phyloP scores from a whole-genome alignment of 2,329 filamentous ascomycete species.

The Geosmithia flava region DNA sequence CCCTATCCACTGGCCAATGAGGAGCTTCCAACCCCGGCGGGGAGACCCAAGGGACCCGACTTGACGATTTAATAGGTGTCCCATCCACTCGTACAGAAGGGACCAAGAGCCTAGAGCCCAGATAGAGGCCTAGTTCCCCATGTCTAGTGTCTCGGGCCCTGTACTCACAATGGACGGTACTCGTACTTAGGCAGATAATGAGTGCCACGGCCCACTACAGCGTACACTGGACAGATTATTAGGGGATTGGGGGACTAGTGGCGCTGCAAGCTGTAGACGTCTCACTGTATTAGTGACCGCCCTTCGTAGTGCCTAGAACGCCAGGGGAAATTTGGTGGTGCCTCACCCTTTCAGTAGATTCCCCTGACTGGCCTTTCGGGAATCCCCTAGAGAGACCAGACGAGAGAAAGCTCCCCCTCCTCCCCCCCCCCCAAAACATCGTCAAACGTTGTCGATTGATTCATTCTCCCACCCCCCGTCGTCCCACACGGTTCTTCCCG shows the following conservation, averaged over 20 bases:
- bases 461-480: neutral
- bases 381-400: neutral
- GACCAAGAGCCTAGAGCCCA: neutral
- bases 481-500: neutral
- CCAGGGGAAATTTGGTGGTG: constrained; percentile 15
- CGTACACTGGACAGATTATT: no score
- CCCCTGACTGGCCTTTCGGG: constrained; percentile 15
- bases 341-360: constrained; percentile 11
- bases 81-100: neutral
- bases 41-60: neutral
- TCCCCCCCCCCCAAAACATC: neutral
- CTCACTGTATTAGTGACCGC: neutral
- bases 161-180: no score
- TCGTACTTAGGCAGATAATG: no score
- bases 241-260: no score
- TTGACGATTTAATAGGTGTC: no score
- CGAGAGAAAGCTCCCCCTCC: neutral
- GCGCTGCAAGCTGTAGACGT: neutral
- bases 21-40: constrained; percentile 1
- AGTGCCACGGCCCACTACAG: no score
- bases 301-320: neutral
- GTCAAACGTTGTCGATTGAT: neutral
- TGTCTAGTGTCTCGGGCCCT: neutral
- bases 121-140: neutral
- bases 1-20: constrained; percentile 14